phyloP scores from a whole-genome alignment of 306 rosid genomes.

The Fragaria ananassa region DNA sequence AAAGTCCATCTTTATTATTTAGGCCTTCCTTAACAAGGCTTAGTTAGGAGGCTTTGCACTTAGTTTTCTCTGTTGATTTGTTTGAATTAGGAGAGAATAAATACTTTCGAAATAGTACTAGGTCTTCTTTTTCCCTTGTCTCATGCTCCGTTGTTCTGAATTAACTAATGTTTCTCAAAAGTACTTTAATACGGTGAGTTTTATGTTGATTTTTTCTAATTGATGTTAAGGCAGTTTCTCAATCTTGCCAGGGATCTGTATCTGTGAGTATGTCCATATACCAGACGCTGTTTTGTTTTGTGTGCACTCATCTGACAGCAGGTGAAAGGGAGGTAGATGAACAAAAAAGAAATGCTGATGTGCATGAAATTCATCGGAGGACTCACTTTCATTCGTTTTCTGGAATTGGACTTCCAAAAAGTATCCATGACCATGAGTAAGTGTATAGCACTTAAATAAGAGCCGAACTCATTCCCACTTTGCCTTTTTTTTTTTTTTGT shows the following conservation, averaged over 20 bases:
- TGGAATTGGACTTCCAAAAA: slow-evolving; percentile 53
- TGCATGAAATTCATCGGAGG: slow-evolving; percentile 67
- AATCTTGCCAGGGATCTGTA: slow-evolving; percentile 68
- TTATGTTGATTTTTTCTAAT: not conserved
- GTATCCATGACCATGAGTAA: slow-evolving; percentile 80
- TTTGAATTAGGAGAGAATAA: not conserved
- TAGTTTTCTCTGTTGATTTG: not conserved
- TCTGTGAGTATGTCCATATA: slow-evolving; percentile 91
- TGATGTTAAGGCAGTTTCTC: slow-evolving; percentile 22
- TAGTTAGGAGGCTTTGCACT: slow-evolving; percentile 1
- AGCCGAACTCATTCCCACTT: slow-evolving; percentile 10
- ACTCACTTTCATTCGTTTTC: slow-evolving; percentile 64
- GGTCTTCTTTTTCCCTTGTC: not conserved
- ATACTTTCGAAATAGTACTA: not conserved
- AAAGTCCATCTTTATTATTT: not conserved
- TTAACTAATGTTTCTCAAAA: slow-evolving; percentile 8
- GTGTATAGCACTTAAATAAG: slow-evolving; percentile 30
- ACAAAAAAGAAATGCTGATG: slow-evolving; percentile 73
- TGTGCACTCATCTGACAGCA: slow-evolving; percentile 86
- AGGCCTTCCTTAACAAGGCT: not conserved
- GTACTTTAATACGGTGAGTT: slow-evolving; percentile 8
- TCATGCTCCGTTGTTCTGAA: slow-evolving; percentile 11
- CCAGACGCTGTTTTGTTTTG: slow-evolving; percentile 85
- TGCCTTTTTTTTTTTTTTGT: not conserved
- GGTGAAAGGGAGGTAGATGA: slow-evolving; percentile 84